Percentiles rank a stretch among this genome's conserved stretches.
phyloP scores from a whole-genome alignment of 768 basidiomycete species.

The Kwoniella shandongensis region DNA sequence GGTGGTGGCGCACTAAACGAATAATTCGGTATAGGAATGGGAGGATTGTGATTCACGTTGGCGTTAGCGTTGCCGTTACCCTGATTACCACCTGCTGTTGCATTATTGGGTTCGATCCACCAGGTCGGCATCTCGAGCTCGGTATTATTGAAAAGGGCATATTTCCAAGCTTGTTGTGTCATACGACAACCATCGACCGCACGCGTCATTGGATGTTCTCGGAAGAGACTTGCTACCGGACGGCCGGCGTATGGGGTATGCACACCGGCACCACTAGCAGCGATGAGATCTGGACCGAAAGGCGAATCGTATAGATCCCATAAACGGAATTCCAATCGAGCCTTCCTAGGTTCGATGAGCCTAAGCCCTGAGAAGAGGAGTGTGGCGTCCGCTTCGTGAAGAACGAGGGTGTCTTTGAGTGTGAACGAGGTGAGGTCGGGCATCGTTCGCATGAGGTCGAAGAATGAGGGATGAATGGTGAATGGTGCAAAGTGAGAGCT shows the following conservation, averaged over 20 bases:
- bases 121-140: constrained; percentile 31
- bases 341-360: constrained; percentile 30
- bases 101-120: constrained; percentile 28
- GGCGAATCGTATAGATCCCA: constrained; percentile 41
- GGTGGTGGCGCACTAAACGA: background rate
- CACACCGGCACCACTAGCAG: constrained; percentile 20
- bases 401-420: constrained; percentile 33
- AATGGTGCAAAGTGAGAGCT: background rate
- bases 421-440: constrained; percentile 28
- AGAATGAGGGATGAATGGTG: constrained; percentile 25
- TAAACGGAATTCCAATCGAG: constrained; percentile 37
- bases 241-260: constrained; percentile 1
- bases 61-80: too few relatives aligned
- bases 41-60: background rate
- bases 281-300: constrained; percentile 29
- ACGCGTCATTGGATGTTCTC: too few relatives aligned
- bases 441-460: constrained; percentile 16
- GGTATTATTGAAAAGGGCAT: constrained; percentile 23
- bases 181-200: constrained; percentile 2
- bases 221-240: background rate
- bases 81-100: too few relatives aligned
- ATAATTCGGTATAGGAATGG: background rate
- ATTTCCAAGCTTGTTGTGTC: constrained; percentile 29
- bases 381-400: constrained; percentile 14
- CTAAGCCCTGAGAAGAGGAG: constrained; percentile 24